Percentiles rank a stretch among this genome's conserved stretches.
Conservation (phyloP, 768 basidiomycete species). For the Mycena leptocephala region DNA sequence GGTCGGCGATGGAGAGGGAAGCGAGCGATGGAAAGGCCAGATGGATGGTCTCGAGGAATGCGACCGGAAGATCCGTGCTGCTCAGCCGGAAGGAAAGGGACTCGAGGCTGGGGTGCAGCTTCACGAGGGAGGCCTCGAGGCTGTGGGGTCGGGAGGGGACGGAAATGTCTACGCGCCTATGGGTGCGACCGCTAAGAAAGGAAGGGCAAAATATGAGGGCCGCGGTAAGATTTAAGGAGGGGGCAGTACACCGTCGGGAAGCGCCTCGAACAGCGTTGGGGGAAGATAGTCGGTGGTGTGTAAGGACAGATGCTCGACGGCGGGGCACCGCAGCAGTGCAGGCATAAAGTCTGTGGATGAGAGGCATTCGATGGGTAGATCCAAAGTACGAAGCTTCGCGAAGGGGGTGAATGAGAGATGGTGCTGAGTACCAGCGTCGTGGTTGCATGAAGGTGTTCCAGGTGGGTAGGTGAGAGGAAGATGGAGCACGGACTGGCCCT, state of each 20-base stretch:
- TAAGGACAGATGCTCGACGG: slow-evolving; percentile 42
- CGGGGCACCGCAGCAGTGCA: slow-evolving; percentile 46
- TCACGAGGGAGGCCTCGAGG: not conserved
- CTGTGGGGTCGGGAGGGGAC: not conserved
- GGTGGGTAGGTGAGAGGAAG: slow-evolving; percentile 43
- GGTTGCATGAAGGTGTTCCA: slow-evolving; percentile 48
- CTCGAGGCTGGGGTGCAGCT: not conserved
- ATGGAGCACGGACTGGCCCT: not conserved
- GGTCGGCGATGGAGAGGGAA: not conserved
- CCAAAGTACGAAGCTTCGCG: too few species aligned
- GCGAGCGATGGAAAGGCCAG: not conserved
- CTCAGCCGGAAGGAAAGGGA: not conserved
- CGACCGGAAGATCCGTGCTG: not conserved
- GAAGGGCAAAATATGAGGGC: slow-evolving; percentile 13
- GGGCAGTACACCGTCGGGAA: slow-evolving; percentile 18
- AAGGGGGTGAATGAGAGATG: slow-evolving; percentile 29
- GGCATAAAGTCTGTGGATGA: slow-evolving; percentile 39
- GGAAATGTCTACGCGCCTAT: not conserved
- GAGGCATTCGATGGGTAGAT: slow-evolving; percentile 45
- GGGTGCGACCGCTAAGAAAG: not conserved
- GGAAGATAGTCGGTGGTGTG: not conserved
- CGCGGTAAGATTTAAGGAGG: not conserved
- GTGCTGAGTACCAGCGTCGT: slow-evolving; percentile 43
- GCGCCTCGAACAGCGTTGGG: not conserved
- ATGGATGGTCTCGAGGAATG: slow-evolving; percentile 4